These are phyloP conservation scores for Coemansia sp. DNA, from an alignment of 192 early-diverging fungal species.

Conservation along the genomic window DNA sequence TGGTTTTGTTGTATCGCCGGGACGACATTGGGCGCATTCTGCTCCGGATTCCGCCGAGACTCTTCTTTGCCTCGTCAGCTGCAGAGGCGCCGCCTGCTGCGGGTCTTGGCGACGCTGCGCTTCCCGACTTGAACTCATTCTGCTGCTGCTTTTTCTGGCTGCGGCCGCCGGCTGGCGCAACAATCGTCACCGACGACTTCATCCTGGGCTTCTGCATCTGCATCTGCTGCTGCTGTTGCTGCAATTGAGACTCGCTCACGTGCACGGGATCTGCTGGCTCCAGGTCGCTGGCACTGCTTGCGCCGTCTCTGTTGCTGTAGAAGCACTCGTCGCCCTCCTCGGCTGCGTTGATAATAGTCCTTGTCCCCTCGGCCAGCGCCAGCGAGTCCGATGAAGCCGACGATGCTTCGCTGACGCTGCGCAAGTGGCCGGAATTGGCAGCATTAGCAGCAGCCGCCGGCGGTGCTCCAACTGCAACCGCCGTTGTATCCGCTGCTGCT, in stretches of 20 bases:
- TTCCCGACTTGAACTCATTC: background rate
- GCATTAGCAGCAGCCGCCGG: too few relatives aligned
- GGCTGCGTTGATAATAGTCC: slow-evolving; percentile 1
- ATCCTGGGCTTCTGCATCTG: background rate
- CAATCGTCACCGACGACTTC: background rate
- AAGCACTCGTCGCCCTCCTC: slow-evolving; percentile 17
- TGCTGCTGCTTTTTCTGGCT: background rate
- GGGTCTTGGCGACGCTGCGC: background rate
- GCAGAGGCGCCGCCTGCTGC: background rate
- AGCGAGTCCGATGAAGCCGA: background rate
- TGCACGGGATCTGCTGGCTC: slow-evolving; percentile 33
- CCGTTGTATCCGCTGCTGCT: too few relatives aligned
- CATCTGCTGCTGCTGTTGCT: background rate
- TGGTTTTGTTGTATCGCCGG: slow-evolving; percentile 26
- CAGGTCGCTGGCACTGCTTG: slow-evolving; percentile 24
- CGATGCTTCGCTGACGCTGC: slow-evolving; percentile 6
- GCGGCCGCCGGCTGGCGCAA: background rate
- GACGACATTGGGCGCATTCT: slow-evolving; percentile 16
- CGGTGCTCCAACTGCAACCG: too few relatives aligned
- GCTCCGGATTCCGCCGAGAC: slow-evolving; percentile 42
- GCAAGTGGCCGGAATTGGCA: slow-evolving; percentile 1
- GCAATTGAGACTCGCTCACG: slow-evolving; percentile 2
- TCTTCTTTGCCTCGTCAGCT: background rate
- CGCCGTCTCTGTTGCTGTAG: slow-evolving; percentile 9
- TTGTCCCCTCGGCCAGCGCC: background rate